Evolutionary conservation across 106 monocot genomes (phyloP).

Genomic region (Gastrodia elata): DNA sequence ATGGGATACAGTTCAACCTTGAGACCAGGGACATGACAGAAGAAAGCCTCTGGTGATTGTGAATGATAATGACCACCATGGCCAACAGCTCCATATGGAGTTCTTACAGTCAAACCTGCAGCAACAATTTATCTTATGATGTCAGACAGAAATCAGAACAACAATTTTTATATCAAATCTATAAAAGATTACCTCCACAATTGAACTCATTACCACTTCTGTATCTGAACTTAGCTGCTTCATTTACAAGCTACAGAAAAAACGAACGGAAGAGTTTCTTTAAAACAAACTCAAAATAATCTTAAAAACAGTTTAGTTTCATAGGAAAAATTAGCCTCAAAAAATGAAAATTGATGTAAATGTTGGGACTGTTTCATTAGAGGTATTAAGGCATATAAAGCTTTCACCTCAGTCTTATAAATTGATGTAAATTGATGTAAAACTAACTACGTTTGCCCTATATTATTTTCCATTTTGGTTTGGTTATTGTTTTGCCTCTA

Average conservation of each 20-base stretch:
- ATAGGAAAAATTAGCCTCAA: not conserved
- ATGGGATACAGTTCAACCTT: conserved; percentile 39
- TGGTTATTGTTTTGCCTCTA: too few relatives aligned
- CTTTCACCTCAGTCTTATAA: too few relatives aligned
- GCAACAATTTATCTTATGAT: not conserved
- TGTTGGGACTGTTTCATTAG: too few relatives aligned
- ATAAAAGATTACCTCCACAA: conserved; percentile 68
- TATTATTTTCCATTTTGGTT: too few relatives aligned
- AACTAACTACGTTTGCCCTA: too few relatives aligned
- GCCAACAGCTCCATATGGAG: conserved; percentile 97
- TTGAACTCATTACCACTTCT: conserved; percentile 92
- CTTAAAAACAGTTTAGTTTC: not conserved
- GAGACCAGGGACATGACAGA: conserved; percentile 98
- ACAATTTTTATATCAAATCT: not conserved
- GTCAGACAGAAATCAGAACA: conserved; percentile 1
- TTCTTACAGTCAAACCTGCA: conserved; percentile 79
- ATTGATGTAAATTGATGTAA: too few relatives aligned
- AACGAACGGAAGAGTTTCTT: not conserved
- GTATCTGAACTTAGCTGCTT: conserved; percentile 98
- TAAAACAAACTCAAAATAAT: not conserved
- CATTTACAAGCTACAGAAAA: conserved; percentile 72
- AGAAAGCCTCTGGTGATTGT: conserved; percentile 95
- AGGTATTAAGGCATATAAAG: too few relatives aligned
- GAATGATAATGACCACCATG: conserved; percentile 99
- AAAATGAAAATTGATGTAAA: not conserved